Evolutionary conservation across 139 green algal genomes (phyloP).

Genomic region (Tetradesmus lagerheimii): DNA sequence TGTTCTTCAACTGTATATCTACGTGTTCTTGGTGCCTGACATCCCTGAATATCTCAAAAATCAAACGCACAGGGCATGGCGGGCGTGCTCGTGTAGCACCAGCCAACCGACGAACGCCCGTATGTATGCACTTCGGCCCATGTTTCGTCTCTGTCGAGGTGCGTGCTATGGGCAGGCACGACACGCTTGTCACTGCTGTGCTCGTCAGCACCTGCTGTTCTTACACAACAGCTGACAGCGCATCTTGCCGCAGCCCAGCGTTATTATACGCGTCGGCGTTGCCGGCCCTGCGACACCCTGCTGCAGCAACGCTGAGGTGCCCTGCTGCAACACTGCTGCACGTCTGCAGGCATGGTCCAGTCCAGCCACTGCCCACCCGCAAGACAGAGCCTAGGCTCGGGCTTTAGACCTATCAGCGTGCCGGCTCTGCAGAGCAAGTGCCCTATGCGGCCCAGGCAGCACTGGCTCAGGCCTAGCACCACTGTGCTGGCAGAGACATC

Average conservation of each 20-base stretch:
- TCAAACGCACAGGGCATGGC: neutral
- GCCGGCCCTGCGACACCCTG: neutral
- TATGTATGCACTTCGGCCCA: neutral
- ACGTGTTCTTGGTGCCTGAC: too few species aligned
- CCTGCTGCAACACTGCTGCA: neutral
- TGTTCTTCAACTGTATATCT: too few species aligned
- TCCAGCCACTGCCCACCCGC: neutral
- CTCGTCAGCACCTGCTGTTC: neutral
- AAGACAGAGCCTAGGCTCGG: neutral
- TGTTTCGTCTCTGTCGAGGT: neutral
- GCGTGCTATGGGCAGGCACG: neutral
- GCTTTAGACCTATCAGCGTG: neutral
- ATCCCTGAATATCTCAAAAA: neutral
- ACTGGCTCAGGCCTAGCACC: conserved; percentile 6
- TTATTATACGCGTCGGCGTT: too few species aligned
- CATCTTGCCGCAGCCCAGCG: neutral
- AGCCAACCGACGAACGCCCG: neutral
- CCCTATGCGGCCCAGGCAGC: neutral
- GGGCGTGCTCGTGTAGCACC: neutral
- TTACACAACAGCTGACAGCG: neutral
- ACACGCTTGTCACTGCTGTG: neutral
- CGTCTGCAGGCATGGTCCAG: neutral
- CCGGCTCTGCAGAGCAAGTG: neutral
- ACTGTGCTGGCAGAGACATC: conserved; percentile 16
- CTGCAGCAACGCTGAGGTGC: neutral